phyloP scores from a whole-genome alignment of 176 grass and related monocot genomes.

The Zizania latifolia region DNA sequence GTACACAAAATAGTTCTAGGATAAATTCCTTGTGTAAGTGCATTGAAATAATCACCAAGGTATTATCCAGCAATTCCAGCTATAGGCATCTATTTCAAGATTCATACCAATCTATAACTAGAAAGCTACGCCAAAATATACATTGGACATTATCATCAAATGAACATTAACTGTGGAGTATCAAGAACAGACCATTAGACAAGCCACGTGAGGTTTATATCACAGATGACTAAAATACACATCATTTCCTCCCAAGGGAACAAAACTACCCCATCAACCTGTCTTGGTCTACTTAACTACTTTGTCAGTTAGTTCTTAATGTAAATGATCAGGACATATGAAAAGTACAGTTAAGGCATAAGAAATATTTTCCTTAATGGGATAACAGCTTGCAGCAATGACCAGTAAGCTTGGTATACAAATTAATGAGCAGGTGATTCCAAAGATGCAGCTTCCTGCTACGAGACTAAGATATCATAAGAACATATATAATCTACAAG shows the following conservation, averaged over 20 bases:
- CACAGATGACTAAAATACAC: neutral
- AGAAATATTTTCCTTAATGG: constrained; percentile 3
- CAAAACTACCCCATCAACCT: too few relatives aligned
- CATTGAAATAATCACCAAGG: neutral
- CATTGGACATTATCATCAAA: neutral
- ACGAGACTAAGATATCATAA: neutral
- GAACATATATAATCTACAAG: neutral
- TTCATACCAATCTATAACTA: neutral
- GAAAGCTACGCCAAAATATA: neutral
- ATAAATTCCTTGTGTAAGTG: neutral
- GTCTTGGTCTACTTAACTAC: neutral
- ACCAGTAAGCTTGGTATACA: too few relatives aligned
- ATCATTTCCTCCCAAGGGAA: too few relatives aligned
- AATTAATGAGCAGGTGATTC: neutral
- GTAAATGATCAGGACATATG: constrained; percentile 6
- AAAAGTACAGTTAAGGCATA: neutral
- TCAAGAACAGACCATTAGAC: neutral
- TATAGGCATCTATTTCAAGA: neutral
- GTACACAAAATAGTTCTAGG: neutral
- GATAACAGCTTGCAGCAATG: neutral
- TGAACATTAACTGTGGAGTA: neutral
- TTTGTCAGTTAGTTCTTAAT: neutral
- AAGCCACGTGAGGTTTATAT: neutral
- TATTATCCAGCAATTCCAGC: constrained; percentile 2
- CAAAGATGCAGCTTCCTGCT: neutral